Evolutionary conservation across 768 basidiomycete species (phyloP), one percentile per base, ranked within the genome.

Genomic region (Termitomyces sp.): DNA sequence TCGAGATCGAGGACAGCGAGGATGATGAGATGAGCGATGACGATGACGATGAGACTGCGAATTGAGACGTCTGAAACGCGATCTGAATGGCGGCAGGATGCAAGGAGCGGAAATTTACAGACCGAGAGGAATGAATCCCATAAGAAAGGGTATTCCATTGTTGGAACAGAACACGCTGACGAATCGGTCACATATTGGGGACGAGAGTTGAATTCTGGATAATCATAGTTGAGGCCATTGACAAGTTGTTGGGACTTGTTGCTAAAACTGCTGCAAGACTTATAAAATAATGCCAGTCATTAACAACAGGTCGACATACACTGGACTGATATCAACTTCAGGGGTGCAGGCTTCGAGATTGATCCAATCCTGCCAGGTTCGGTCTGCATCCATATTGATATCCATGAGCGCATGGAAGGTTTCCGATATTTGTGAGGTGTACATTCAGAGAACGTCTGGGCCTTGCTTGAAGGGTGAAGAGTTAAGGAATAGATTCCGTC

Each of bases 351-450:
- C 50, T 19, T 60, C 54, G 12, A 48, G 41, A 44, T 56, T 56
- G 28, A 60, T 56, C 46, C 50, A 60, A 21, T 54, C 43, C 26
- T 60, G 40, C 59, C 59, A 60, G 7, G 37, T 23, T 37, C 49
- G 59, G 5, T 56, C 55, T 41, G 33, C 10, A 15, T 43, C 46
- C 42, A 53, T 45, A 11, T 52, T 44, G 23, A 45, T 14, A 7
- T 51, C 40, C 17, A n/a, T 40, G 7, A 46, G 21, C 15, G 50
- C 21, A n/a, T 2, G 35, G 28, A 42, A 28, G 17, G 1, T 21
- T 38, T 47, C 51, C 1, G 30, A 42, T 15, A 21, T 12, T 53
- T 53, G 54, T 17, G 40, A 26, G 19, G 33, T 42, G 46, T 47
- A 56, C 51, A 60, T 56, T 12, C 17, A 10, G 31, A 45, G 30